Evolutionary conservation across 768 basidiomycete species (phyloP), one percentile per base, ranked within the genome.

Genomic region (Phanerochaete carnosa): DNA sequence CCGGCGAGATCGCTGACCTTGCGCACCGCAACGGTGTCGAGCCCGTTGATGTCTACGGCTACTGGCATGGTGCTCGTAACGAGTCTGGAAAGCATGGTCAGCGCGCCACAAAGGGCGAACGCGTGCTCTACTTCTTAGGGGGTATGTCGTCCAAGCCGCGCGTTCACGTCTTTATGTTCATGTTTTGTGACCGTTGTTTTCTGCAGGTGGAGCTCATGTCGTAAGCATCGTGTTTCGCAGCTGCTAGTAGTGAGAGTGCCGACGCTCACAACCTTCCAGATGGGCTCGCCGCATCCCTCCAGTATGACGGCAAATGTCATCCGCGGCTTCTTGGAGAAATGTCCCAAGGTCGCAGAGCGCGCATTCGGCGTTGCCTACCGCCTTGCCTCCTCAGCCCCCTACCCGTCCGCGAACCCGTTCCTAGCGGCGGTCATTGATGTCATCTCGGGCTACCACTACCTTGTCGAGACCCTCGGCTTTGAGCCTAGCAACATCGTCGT

Each of bases 371-470:
- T 81, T 63, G 83, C 83, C 57, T 86, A 85, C 63, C 78, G 83
- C 0, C 73, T 82, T 45, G 1, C 68, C 68, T 3, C 67, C 67
- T 53, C 60, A 49, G 16, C 51, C 46, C 28, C 47, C 58, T n/a
- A 74, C 80, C 12, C 68, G 3, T 19, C 67, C 8, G 55, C 63
- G 2, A 72, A 79, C 15, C 69, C 81, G 0, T 86, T 83, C 68
- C 84, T 84, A 0, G 78, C 82, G 0, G 78, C 80, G 0, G 70
- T 86, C 2, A 57, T 85, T 25, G 85, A 86, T 65, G 80, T 75
- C 1, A 45, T 84, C 11, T 76, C 81, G 0, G 82, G 80, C 2
- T 85, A 82, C 64, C 55, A 74, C 9, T 82, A 84, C 70, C 79
- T 86, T 33, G 71, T 82, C 39, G 63, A 61, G 12, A 65, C 60